These are phyloP conservation scores for Ophiocordyceps robertsii DNA, from an alignment of 2,329 filamentous ascomycete species.

Conservation along the genomic window DNA sequence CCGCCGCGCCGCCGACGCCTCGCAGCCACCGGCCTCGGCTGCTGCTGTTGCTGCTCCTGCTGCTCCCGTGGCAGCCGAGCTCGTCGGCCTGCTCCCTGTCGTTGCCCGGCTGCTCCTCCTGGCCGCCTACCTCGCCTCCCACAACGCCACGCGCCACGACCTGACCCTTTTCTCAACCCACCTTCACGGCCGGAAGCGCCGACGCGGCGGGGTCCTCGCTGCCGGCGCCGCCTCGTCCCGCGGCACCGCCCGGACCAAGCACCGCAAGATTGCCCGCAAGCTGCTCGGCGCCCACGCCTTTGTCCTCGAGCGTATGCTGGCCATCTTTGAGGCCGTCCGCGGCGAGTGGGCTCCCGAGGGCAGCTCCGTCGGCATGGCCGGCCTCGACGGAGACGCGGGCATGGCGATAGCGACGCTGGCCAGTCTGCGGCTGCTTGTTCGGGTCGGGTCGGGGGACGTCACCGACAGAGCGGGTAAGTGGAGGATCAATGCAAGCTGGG, in stretches of 20 bases:
- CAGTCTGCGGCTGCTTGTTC: constrained; percentile 54
- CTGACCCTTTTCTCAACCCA: constrained; percentile 62
- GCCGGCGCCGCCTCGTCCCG: constrained; percentile 10
- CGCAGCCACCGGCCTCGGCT: not conserved
- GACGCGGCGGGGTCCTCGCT: constrained; percentile 32
- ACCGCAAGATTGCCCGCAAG: constrained; percentile 63
- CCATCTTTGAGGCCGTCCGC: constrained; percentile 59
- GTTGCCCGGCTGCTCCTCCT: constrained; percentile 63
- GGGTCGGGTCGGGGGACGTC: constrained; percentile 48
- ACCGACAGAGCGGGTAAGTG: constrained; percentile 60
- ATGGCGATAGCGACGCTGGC: constrained; percentile 60
- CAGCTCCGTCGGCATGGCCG: constrained; percentile 13
- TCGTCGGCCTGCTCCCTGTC: constrained; percentile 50
- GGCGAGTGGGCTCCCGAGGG: constrained; percentile 33
- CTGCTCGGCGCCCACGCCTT: constrained; percentile 67
- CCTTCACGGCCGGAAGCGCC: constrained; percentile 37
- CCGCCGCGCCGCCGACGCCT: not conserved
- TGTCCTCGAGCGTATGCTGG: constrained; percentile 63
- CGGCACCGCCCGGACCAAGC: constrained; percentile 27
- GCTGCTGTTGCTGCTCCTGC: not conserved
- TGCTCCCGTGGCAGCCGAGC: constrained; percentile 20
- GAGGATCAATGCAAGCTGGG: constrained; percentile 70
- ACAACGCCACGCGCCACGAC: constrained; percentile 65
- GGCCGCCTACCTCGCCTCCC: constrained; percentile 68
- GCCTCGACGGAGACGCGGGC: constrained; percentile 41